Conservation (phyloP, 2,329 filamentous ascomycete genomes). For the Aspergillus pseudonomiae region DNA sequence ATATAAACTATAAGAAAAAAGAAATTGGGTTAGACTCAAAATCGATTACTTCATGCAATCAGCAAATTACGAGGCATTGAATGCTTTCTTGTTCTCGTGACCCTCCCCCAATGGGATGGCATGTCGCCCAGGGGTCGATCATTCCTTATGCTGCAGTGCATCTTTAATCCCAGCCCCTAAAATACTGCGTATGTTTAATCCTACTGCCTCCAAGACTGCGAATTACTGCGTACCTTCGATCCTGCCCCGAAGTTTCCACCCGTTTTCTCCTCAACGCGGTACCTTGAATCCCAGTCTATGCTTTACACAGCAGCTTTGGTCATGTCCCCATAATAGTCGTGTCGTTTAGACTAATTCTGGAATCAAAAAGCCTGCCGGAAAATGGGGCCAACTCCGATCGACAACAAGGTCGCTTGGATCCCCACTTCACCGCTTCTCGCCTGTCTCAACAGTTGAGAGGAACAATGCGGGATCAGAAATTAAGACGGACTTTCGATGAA, state of each 20-base stretch:
- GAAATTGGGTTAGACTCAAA: neutral
- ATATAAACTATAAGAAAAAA: neutral
- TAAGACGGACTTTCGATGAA: neutral
- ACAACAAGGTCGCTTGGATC: constrained; percentile 15
- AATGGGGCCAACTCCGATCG: constrained; percentile 18
- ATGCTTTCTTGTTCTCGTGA: neutral
- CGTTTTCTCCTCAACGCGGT: neutral
- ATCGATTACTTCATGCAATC: neutral
- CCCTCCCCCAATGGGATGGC: constrained; percentile 1
- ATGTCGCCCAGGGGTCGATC: neutral
- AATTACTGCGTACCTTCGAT: neutral
- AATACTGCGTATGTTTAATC: neutral
- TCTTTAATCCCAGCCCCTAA: neutral
- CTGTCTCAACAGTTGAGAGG: constrained; percentile 21
- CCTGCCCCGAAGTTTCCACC: neutral
- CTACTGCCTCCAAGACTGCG: neutral
- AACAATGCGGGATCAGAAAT: constrained; percentile 4
- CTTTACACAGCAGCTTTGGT: neutral
- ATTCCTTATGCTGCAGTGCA: neutral
- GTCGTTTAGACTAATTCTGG: neutral
- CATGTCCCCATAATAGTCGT: constrained; percentile 4
- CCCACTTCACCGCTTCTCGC: constrained; percentile 24
- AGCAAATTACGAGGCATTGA: neutral
- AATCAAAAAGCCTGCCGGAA: neutral
- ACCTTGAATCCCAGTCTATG: neutral